phyloP scores from a whole-genome alignment of 2,329 filamentous ascomycete species.

The Hymenoscyphus scutula region DNA sequence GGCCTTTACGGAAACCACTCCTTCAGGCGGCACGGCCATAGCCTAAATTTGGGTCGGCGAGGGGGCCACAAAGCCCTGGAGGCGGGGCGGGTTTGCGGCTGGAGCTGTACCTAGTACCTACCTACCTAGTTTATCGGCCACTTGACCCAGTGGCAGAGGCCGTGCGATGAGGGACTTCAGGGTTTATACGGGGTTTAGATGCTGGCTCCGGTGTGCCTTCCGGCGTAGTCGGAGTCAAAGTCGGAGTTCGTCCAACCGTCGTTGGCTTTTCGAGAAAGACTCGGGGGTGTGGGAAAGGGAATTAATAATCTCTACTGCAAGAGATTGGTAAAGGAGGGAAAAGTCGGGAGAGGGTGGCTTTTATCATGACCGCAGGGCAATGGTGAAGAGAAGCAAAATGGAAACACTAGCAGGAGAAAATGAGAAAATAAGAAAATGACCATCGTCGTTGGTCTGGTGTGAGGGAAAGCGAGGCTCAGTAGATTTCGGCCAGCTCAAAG shows the following conservation, averaged over 20 bases:
- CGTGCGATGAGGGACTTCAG: neutral
- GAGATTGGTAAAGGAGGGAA: neutral
- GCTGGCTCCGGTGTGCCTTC: neutral
- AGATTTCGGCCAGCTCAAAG: neutral
- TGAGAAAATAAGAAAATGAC: too few relatives aligned
- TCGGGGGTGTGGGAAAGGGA: neutral
- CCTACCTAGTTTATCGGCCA: constrained; percentile 2
- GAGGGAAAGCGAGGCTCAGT: neutral
- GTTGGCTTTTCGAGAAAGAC: neutral
- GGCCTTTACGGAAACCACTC: neutral
- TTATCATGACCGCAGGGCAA: neutral
- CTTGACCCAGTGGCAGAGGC: neutral
- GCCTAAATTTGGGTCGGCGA: neutral
- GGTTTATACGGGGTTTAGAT: constrained; percentile 1
- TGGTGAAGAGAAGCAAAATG: neutral
- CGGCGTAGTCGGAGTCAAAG: neutral
- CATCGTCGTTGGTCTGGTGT: neutral
- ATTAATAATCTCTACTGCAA: neutral
- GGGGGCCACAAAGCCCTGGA: too few relatives aligned
- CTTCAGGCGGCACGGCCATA: constrained; percentile 1
- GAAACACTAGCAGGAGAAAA: too few relatives aligned
- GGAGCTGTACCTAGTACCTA: too few relatives aligned
- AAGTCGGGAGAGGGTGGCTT: neutral
- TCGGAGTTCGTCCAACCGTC: neutral
- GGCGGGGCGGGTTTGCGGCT: neutral